These are phyloP conservation scores for Rosa chinensis DNA, from an alignment of 306 rosid genomes.

Conservation along the genomic window DNA sequence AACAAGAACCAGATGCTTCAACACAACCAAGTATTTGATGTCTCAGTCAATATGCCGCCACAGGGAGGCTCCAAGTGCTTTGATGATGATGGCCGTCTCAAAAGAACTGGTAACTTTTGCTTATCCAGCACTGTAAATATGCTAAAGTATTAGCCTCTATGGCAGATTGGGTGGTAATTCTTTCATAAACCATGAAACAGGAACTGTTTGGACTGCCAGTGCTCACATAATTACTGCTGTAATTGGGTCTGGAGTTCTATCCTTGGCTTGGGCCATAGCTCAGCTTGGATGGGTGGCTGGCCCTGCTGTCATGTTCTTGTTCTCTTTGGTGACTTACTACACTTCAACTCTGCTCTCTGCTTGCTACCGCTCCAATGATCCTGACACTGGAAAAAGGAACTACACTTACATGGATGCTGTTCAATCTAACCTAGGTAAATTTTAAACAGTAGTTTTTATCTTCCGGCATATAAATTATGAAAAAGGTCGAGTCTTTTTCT, in stretches of 20 bases:
- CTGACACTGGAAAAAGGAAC: conserved; percentile 58
- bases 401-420: conserved; percentile 73
- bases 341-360: conserved; percentile 62
- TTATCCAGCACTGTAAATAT: no score
- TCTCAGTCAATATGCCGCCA: conserved; percentile 46
- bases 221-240: conserved; percentile 84
- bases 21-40: conserved; percentile 51
- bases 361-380: conserved; percentile 57
- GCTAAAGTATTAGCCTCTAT: background rate
- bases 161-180: background rate
- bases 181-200: conserved; percentile 22
- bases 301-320: conserved; percentile 47
- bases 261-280: conserved; percentile 79
- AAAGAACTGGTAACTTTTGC: conserved; percentile 49
- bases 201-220: conserved; percentile 63
- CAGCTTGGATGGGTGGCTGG: conserved; percentile 89
- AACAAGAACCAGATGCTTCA: conserved; percentile 31
- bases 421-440: conserved; percentile 49
- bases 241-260: conserved; percentile 75
- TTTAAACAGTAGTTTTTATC: background rate
- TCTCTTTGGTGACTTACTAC: conserved; percentile 59
- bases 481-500: background rate
- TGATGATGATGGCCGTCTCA: conserved; percentile 73
- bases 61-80: conserved; percentile 61
- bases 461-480: background rate